Base-by-base conservation (phyloP, 352 stramenopile genomes). In the Pelagophyceae sp. region DNA sequence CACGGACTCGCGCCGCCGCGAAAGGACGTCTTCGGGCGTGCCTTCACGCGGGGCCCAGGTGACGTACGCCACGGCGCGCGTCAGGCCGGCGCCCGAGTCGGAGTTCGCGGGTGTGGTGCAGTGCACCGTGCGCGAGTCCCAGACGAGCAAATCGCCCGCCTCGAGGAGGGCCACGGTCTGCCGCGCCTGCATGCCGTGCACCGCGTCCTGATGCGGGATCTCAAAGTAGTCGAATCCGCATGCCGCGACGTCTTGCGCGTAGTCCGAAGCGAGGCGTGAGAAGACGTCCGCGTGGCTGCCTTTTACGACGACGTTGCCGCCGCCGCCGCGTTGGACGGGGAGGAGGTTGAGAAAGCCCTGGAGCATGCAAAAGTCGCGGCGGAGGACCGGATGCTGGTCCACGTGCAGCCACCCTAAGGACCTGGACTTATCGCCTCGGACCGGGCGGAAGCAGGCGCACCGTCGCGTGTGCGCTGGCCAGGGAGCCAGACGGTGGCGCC, bases 51-150 rank as follows among this genome's bases (percentile, higher is more conserved):
- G 61, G 29, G n/a, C 61, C n/a, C 37, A 33, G 33, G n/a, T 40
- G 5, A 38, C 15, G 25, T 29, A 71, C 11, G 61, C 11, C 11
- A 17, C 17, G 61, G 5, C 3, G 61, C 61, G 61, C n/a, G 25
- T 31, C n/a, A 71, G 61, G 45, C 45, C 45, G 45, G 11, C 45
- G 45, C 45, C 45, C 11, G 11, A 11, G 45, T 54, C 23, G 11
- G 11, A 11, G 45, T 54, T 54, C 11, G 60, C 25, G n/a, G 61
- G 61, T 1, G 3, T 37, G n/a, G 80, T 82, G 37, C 72, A 82
- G 67, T 84, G 80, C 38, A 81, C 78, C 6, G 71, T 75, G 31
- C 80, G 51, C 63, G 72, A 80, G 72, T 84, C 80, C 80, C 80
- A 84, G 29, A 82, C 20, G 33, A 82, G 33, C 15, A 84, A 29